phyloP scores from a whole-genome alignment of 2,329 filamentous ascomycete genomes.

The Xylariaceae sp. region DNA sequence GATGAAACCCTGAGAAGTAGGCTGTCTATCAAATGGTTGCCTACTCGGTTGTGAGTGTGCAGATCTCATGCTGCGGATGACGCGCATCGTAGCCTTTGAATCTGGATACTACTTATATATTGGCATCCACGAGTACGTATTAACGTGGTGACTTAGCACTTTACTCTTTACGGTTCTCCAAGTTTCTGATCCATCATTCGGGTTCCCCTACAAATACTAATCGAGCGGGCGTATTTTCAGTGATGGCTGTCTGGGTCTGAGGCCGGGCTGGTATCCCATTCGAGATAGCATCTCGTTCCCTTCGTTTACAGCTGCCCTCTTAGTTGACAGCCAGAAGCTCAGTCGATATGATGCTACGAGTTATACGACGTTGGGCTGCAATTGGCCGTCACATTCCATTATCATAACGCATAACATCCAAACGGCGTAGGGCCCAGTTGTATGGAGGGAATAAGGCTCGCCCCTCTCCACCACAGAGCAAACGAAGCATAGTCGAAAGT shows the following conservation, averaged over 20 bases:
- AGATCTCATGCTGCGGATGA: not conserved
- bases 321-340: not conserved
- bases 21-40: not conserved
- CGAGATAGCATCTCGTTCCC: not conserved
- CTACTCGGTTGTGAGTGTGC: not conserved
- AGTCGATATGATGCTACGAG: not conserved
- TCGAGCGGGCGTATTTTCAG: no score
- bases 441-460: not conserved
- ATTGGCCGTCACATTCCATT: not conserved
- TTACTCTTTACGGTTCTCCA: not conserved
- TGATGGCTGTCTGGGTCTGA: not conserved
- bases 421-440: not conserved
- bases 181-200: not conserved
- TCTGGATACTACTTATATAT: not conserved
- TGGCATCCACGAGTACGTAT: not conserved
- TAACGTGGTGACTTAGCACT: not conserved
- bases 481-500: not conserved
- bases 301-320: not conserved
- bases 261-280: not conserved
- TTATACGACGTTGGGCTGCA: not conserved
- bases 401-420: not conserved
- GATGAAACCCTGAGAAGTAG: no score
- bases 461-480: not conserved
- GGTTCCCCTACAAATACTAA: no score
- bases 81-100: not conserved